phyloP scores from a whole-genome alignment of 2,329 filamentous ascomycete species.

The Cercospora citrullina region DNA sequence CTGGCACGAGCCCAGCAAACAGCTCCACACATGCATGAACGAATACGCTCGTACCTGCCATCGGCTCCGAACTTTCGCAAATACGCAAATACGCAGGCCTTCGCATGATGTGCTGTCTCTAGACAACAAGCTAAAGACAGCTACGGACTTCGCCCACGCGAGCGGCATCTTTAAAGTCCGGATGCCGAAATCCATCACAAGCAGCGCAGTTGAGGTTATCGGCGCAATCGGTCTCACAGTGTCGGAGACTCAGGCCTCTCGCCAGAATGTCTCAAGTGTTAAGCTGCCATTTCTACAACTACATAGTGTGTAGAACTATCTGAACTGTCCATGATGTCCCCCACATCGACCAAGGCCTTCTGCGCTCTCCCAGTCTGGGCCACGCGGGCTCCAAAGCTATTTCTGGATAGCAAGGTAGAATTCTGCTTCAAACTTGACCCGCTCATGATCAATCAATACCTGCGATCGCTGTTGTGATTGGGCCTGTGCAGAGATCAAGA shows the following conservation, averaged over 20 bases:
- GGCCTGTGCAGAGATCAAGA: not conserved
- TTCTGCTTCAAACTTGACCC: not conserved
- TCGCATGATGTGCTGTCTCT: not conserved
- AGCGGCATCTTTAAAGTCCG: not conserved
- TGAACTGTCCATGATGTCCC: not conserved
- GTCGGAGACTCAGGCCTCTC: not conserved
- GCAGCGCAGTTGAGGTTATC: not conserved
- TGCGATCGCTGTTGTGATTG: not conserved
- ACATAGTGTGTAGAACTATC: too few relatives aligned
- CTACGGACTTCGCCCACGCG: not conserved
- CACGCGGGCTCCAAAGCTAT: not conserved
- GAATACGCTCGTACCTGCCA: not conserved
- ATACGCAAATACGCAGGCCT: not conserved
- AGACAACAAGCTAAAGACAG: not conserved
- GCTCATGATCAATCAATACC: not conserved
- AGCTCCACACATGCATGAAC: not conserved
- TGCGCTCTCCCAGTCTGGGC: not conserved
- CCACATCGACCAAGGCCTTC: not conserved
- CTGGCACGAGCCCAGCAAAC: not conserved
- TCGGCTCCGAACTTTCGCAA: not conserved
- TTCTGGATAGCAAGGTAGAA: not conserved
- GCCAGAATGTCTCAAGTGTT: not conserved
- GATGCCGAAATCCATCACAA: not conserved
- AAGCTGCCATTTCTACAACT: not conserved
- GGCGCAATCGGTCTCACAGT: not conserved